These are phyloP conservation scores for Pestalotiopsis sp. DNA, from an alignment of 2,329 filamentous ascomycete species.

Conservation along the genomic window DNA sequence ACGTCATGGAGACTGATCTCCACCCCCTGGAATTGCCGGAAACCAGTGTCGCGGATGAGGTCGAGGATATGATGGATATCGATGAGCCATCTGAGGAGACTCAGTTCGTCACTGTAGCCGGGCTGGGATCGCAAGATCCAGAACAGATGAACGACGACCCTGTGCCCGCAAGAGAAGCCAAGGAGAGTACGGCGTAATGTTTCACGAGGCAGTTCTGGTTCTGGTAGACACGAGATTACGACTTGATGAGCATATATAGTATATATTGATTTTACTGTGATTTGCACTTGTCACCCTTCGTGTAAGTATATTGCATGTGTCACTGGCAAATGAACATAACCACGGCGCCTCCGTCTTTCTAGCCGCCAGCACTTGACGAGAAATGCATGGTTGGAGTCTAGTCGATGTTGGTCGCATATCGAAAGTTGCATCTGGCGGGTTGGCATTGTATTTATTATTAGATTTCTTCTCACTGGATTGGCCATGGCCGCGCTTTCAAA, in stretches of 20 bases:
- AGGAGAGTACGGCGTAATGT: neutral
- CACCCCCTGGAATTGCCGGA: neutral
- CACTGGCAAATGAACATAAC: no score
- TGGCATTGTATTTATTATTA: no score
- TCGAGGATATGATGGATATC: conserved; percentile 17
- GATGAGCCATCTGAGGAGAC: conserved; percentile 6
- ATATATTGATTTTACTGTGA: neutral
- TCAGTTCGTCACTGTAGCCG: neutral
- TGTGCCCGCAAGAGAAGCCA: neutral
- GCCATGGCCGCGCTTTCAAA: no score
- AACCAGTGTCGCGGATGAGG: neutral
- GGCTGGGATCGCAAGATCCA: neutral
- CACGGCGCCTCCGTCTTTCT: no score
- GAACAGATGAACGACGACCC: neutral
- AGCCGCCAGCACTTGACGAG: no score
- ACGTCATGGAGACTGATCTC: neutral
- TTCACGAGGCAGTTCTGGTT: neutral
- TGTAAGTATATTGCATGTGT: no score
- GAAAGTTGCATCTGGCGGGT: no score
- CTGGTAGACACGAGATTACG: neutral
- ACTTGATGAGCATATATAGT: neutral
- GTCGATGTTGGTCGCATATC: no score
- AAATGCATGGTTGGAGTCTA: no score
- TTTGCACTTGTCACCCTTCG: neutral
- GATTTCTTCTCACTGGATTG: no score